A percentile compares a stretch with the other conserved stretches of the same genome.
phyloP scores from a whole-genome alignment of 306 rosid species.

The Oxytropis ochrocephala region DNA sequence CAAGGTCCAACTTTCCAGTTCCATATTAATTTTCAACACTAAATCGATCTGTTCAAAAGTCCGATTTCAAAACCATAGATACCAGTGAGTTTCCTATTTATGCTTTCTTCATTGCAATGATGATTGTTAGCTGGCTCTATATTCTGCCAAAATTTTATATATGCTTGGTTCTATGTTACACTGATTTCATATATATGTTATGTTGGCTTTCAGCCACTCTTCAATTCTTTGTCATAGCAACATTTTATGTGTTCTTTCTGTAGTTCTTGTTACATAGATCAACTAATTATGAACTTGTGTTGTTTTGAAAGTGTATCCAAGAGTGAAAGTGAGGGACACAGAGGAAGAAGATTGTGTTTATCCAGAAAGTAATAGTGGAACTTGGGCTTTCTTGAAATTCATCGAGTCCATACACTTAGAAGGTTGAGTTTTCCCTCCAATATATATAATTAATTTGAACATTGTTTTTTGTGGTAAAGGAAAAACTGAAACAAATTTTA shows the following conservation, averaged over 20 bases:
- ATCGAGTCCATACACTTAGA: slow-evolving; percentile 22
- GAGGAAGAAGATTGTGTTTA: slow-evolving; percentile 30
- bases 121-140: not conserved
- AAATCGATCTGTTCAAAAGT: not conserved
- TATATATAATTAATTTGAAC: not conserved
- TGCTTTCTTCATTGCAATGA: not conserved
- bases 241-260: not conserved
- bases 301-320: slow-evolving; percentile 45
- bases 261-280: not conserved
- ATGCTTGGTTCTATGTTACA: not conserved
- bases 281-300: not conserved
- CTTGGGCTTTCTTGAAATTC: slow-evolving; percentile 4
- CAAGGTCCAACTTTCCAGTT: not conserved
- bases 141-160: not conserved
- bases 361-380: slow-evolving; percentile 18
- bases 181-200: no score
- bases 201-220: not conserved
- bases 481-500: not conserved
- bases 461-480: not conserved
- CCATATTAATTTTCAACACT: not conserved
- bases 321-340: slow-evolving; percentile 35
- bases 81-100: slow-evolving; percentile 23
- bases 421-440: slow-evolving; percentile 26
- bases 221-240: no score
- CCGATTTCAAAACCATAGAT: not conserved